These are phyloP conservation scores for Chalciporus sp. DNA, from an alignment of 1,284 basidiomycete genomes.

Conservation along the genomic window DNA sequence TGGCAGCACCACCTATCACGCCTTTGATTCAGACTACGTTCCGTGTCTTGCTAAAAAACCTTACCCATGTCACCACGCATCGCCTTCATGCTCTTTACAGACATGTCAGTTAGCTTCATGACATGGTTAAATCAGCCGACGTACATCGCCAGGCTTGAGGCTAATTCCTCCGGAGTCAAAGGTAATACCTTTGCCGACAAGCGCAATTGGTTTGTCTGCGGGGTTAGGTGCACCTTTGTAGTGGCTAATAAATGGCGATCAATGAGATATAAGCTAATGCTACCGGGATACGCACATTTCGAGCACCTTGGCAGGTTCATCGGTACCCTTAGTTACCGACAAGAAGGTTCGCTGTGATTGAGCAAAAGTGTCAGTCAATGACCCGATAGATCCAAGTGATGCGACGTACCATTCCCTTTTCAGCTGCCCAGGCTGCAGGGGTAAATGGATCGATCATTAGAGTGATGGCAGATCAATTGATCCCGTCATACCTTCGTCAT, in stretches of 20 bases:
- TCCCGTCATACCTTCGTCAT: conserved; percentile 78
- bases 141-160: conserved; percentile 75
- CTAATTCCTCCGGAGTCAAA: conserved; percentile 91
- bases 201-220: conserved; percentile 65
- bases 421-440: conserved; percentile 68
- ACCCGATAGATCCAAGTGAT: neutral
- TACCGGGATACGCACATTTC: conserved; percentile 65
- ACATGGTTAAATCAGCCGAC: conserved; percentile 30
- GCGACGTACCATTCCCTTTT: conserved; percentile 74
- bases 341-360: conserved; percentile 73
- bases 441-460: neutral
- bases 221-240: conserved; percentile 74
- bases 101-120: neutral
- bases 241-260: conserved; percentile 47
- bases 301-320: conserved; percentile 84
- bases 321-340: conserved; percentile 82
- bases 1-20: conserved; percentile 70
- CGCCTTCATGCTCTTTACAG: conserved; percentile 66
- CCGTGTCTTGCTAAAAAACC: too few relatives aligned
- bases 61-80: conserved; percentile 86
- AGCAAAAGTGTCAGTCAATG: neutral
- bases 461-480: neutral
- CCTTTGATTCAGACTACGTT: too few relatives aligned
- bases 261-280: neutral
- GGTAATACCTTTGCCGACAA: conserved; percentile 90